These are phyloP conservation scores for Erodium moschatum DNA, from an alignment of 441 rosid genomes.

Conservation along the genomic window DNA sequence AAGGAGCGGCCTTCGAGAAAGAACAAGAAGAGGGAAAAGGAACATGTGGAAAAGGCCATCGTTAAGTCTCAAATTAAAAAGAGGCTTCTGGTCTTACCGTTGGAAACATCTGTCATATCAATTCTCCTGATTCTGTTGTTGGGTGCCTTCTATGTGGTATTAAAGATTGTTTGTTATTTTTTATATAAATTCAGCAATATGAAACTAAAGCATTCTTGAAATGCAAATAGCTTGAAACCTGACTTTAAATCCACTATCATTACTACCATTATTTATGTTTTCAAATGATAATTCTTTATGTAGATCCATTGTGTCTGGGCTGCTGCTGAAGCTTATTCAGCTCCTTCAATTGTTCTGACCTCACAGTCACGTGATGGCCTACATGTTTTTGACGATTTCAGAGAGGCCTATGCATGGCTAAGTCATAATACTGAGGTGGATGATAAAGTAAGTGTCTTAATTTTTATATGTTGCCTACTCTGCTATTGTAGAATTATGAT, in stretches of 20 bases:
- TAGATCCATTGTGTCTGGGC: slow-evolving; percentile 99
- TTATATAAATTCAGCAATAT: background rate
- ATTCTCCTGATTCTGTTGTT: slow-evolving; percentile 75
- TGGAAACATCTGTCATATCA: slow-evolving; percentile 65
- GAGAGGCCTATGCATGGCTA: slow-evolving; percentile 96
- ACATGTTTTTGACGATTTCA: slow-evolving; percentile 96
- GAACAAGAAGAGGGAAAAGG: slow-evolving; percentile 74
- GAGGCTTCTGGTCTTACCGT: slow-evolving; percentile 79
- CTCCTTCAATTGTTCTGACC: slow-evolving; percentile 93
- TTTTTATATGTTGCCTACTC: background rate
- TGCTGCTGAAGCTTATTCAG: slow-evolving; percentile 99
- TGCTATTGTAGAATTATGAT: background rate
- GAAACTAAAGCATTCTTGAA: background rate
- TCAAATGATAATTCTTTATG: slow-evolving; percentile 25
- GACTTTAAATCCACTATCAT: background rate
- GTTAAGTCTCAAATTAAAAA: slow-evolving; percentile 39
- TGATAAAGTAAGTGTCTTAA: slow-evolving; percentile 62
- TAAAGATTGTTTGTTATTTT: slow-evolving; percentile 9
- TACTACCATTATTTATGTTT: background rate
- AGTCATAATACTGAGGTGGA: slow-evolving; percentile 94
- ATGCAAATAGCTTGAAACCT: background rate
- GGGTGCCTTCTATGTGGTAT: slow-evolving; percentile 98
- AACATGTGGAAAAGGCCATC: slow-evolving; percentile 38
- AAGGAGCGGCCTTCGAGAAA: slow-evolving; percentile 63
- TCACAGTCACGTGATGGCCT: slow-evolving; percentile 65